A percentile compares a stretch with the other conserved stretches of the same genome.
phyloP scores from a whole-genome alignment of 2,329 filamentous ascomycete species.

The Dactylellina sp. region DNA sequence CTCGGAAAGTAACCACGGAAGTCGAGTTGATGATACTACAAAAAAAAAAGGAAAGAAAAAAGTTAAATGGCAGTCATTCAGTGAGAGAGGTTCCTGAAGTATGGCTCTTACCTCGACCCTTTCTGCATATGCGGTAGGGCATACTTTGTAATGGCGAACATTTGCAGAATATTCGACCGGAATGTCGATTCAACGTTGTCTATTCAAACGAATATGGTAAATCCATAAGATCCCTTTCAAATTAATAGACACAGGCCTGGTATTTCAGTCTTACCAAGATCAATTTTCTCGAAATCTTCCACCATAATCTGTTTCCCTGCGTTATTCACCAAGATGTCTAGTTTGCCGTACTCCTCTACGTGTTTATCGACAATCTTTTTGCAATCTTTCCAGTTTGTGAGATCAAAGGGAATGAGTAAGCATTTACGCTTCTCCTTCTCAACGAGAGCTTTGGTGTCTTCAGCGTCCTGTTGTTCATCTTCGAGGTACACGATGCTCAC shows the following conservation, averaged over 20 bases:
- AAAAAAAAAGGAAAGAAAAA: too few relatives aligned
- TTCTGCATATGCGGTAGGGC: slow-evolving; percentile 70
- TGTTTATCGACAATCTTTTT: slow-evolving; percentile 69
- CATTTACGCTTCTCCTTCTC: slow-evolving; percentile 68
- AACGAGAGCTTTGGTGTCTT: slow-evolving; percentile 69
- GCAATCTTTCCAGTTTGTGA: slow-evolving; percentile 68
- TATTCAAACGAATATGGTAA: too few relatives aligned
- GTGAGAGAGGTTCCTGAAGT: slow-evolving; percentile 59
- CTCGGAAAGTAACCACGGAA: slow-evolving; percentile 70
- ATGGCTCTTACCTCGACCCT: slow-evolving; percentile 62
- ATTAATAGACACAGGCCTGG: neutral
- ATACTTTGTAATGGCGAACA: slow-evolving; percentile 72
- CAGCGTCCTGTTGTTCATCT: slow-evolving; percentile 70
- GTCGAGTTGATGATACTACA: slow-evolving; percentile 71
- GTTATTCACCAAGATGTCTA: slow-evolving; percentile 72
- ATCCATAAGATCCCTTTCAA: neutral
- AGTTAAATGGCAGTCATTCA: too few relatives aligned
- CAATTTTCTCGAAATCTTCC: slow-evolving; percentile 68
- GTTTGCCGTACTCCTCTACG: slow-evolving; percentile 66
- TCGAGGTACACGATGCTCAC: slow-evolving; percentile 70
- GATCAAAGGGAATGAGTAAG: slow-evolving; percentile 67
- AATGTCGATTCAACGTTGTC: slow-evolving; percentile 70
- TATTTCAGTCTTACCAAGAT: slow-evolving; percentile 63
- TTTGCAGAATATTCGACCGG: slow-evolving; percentile 70
- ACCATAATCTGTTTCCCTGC: slow-evolving; percentile 28